These are phyloP conservation scores for Nakazawaea populi DNA, from an alignment of 805 yeast species.

Conservation along the genomic window DNA sequence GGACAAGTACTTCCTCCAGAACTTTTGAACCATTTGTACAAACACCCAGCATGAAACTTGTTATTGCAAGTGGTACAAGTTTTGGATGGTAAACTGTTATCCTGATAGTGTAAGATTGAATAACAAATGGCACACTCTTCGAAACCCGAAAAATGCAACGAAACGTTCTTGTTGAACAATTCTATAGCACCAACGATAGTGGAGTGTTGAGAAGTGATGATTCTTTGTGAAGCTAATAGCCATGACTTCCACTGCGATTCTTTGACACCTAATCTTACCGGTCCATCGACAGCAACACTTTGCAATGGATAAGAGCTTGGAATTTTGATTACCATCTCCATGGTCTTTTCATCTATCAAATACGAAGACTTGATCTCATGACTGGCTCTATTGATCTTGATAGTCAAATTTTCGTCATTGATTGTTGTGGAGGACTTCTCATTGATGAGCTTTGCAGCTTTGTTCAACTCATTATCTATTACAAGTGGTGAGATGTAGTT, in stretches of 20 bases:
- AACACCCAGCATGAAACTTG: constrained; percentile 92
- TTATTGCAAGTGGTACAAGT: constrained; percentile 86
- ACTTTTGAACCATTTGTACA: constrained; percentile 96
- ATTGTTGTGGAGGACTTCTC: constrained; percentile 11
- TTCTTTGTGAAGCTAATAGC: constrained; percentile 85
- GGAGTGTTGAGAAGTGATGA: constrained; percentile 69
- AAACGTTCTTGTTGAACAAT: constrained; percentile 67
- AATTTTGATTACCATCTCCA: constrained; percentile 71
- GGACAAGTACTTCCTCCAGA: constrained; percentile 94
- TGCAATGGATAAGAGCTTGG: constrained; percentile 78
- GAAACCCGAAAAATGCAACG: constrained; percentile 83
- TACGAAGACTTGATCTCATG: constrained; percentile 71
- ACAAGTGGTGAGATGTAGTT: constrained; percentile 59
- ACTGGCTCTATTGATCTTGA: constrained; percentile 54
- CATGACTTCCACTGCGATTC: constrained; percentile 94
- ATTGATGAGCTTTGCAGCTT: constrained; percentile 36
- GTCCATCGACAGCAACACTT: constrained; percentile 70
- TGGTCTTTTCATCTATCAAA: constrained; percentile 78
- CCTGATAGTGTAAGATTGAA: constrained; percentile 79
- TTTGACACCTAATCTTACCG: constrained; percentile 78
- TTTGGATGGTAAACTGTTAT: constrained; percentile 85
- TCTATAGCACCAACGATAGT: constrained; percentile 64
- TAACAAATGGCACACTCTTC: constrained; percentile 98
- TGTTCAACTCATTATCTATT: constrained; percentile 49
- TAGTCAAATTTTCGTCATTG: constrained; percentile 41